Conservation (phyloP, 2,329 filamentous ascomycete genomes). For the Hypoxylon rubiginosum region DNA sequence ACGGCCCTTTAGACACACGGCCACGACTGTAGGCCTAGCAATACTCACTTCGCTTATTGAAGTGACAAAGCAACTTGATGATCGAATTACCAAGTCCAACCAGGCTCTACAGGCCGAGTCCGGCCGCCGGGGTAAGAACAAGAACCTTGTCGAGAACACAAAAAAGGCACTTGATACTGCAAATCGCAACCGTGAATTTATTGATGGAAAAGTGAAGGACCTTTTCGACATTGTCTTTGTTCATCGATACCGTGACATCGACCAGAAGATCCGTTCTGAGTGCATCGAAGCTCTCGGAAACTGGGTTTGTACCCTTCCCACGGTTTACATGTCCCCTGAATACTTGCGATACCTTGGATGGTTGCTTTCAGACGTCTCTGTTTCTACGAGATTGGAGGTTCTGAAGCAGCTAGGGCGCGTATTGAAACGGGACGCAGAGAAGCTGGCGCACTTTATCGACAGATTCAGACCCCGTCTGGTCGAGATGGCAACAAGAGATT, state of each 20-base stretch:
- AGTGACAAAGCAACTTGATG: slow-evolving; percentile 77
- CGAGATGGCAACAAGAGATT: slow-evolving; percentile 91
- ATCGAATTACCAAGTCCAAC: slow-evolving; percentile 79
- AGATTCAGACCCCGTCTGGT: slow-evolving; percentile 88
- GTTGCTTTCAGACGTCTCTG: slow-evolving; percentile 87
- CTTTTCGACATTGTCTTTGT: slow-evolving; percentile 95
- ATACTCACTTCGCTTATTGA: slow-evolving; percentile 83
- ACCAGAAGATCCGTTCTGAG: slow-evolving; percentile 88
- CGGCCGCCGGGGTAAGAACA: slow-evolving; percentile 79
- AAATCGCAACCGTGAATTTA: slow-evolving; percentile 75
- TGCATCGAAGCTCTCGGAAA: slow-evolving; percentile 87
- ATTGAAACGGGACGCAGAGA: slow-evolving; percentile 83
- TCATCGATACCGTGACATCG: slow-evolving; percentile 94
- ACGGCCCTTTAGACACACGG: slow-evolving; percentile 93
- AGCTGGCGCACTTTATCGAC: slow-evolving; percentile 93
- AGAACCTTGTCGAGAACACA: slow-evolving; percentile 79
- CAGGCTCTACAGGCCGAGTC: slow-evolving; percentile 84
- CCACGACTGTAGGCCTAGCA: slow-evolving; percentile 85
- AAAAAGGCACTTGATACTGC: slow-evolving; percentile 79
- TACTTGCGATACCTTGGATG: slow-evolving; percentile 96
- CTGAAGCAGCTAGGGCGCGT: slow-evolving; percentile 84
- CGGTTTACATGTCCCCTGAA: slow-evolving; percentile 88
- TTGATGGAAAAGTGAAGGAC: slow-evolving; percentile 81
- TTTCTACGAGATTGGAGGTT: slow-evolving; percentile 84
- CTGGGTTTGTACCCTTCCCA: slow-evolving; percentile 89